These are phyloP conservation scores for Alisma plantagoaquatica DNA, from an alignment of 106 monocot species.

Conservation along the genomic window DNA sequence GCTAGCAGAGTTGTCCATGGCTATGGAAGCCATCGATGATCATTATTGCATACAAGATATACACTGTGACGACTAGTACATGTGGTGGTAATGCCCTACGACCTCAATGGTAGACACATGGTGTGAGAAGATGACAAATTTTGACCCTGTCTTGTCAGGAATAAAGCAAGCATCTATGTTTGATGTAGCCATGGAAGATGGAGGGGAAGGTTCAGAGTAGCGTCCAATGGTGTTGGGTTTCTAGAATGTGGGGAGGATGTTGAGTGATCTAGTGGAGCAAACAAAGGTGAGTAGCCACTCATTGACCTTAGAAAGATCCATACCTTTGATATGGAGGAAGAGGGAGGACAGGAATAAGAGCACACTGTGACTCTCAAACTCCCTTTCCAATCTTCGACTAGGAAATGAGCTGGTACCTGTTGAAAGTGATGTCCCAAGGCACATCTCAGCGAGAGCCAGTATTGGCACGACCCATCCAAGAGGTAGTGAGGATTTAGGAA, in stretches of 20 bases:
- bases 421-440: slow-evolving; percentile 19
- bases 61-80: too few relatives aligned
- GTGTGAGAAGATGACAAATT: too few relatives aligned
- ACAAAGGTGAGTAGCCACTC: slow-evolving; percentile 92
- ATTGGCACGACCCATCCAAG: slow-evolving; percentile 14
- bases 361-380: slow-evolving; percentile 41
- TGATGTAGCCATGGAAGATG: too few relatives aligned
- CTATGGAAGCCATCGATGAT: too few relatives aligned
- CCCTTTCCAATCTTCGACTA: slow-evolving; percentile 15
- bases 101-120: too few relatives aligned
- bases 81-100: too few relatives aligned
- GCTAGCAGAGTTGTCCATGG: too few relatives aligned
- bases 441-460: slow-evolving; percentile 29
- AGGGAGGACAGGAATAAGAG: slow-evolving; percentile 73
- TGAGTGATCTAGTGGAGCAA: slow-evolving; percentile 74
- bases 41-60: too few relatives aligned
- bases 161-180: too few relatives aligned
- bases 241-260: slow-evolving; percentile 42
- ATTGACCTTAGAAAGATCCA: slow-evolving; percentile 93
- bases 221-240: too few relatives aligned
- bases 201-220: too few relatives aligned
- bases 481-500: background rate
- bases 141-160: too few relatives aligned
- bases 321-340: slow-evolving; percentile 73
- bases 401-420: slow-evolving; percentile 11